Evolutionary conservation across 148 eudicot species (phyloP), one percentile per base, ranked within the genome.

Genomic region (Selenicereus undatus): DNA sequence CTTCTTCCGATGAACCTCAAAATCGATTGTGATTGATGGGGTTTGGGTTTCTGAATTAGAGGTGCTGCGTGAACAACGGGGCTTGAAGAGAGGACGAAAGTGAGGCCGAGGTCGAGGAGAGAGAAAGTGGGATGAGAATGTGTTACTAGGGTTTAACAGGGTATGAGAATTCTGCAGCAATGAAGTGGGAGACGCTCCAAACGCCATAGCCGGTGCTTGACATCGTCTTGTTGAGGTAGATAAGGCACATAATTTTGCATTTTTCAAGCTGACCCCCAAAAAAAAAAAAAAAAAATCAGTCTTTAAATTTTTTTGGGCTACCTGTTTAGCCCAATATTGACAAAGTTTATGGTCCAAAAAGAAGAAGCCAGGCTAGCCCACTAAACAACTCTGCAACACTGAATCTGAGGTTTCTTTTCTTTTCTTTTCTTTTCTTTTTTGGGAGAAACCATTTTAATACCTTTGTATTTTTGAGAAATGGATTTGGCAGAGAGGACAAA

Each of bases 1-100:
- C 78, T 83, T 85, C 43, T 39, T 39, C 43, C n/a, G n/a, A 2
- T 74, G 70, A 79, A 32, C 79, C 18, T 81, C 80, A 30, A 5
- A n/a, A 65, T 75, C 62, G 54, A 77, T 60, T 64, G 14, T 74
- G 70, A 76, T 73, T 14, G 13, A 73, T 70, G 73, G 78, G 71
- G 54, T 76, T 20, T 73, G 78, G 71, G 54, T 76, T 20, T 35
- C 74, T 50, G 89, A 68, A 78, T 86, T 88, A 73, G 80, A 16
- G 8, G 83, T 80, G 76, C 79, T 84, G 27, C 81, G 83, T 48
- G 90, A 89, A 64, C 83, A 86, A 50, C 24, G 81, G 84, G 85
- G 66, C 71, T 82, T 89, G 76, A 81, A 82, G 39, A 45, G 68
- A 12, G 48, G 79, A n/a, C 51, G 51, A 50, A 81, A 50, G 43